These are phyloP conservation scores for Rhizopogon vulgaris DNA, from an alignment of 768 basidiomycete species.

Conservation along the genomic window DNA sequence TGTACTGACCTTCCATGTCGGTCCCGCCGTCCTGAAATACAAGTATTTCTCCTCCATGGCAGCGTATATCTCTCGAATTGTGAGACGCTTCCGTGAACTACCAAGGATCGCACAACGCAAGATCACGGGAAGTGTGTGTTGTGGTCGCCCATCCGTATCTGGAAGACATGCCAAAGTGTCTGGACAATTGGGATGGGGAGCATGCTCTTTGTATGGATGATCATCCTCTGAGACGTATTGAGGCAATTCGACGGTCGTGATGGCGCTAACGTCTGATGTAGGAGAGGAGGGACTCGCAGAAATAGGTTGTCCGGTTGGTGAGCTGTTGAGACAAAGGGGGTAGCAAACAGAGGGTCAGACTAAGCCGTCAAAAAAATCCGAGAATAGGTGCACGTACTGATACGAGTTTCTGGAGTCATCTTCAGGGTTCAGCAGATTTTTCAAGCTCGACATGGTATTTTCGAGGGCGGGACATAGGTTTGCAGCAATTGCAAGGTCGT, in stretches of 20 bases:
- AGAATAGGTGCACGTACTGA: constrained; percentile 31
- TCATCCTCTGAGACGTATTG: constrained; percentile 18
- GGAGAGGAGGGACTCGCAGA: constrained; percentile 31
- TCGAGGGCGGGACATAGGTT: constrained; percentile 16
- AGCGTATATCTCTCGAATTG: constrained; percentile 80
- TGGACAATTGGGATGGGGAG: constrained; percentile 70
- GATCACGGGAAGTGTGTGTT: constrained; percentile 81
- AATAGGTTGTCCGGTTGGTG: constrained; percentile 12
- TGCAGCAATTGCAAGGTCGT: constrained; percentile 9
- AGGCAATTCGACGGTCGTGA: constrained; percentile 18
- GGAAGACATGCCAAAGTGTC: constrained; percentile 73
- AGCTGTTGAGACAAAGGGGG: constrained; percentile 26
- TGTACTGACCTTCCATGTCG: constrained; percentile 72
- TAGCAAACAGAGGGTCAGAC: constrained; percentile 11
- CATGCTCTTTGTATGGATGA: constrained; percentile 37
- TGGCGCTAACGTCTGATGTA: constrained; percentile 27
- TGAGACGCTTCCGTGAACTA: constrained; percentile 66
- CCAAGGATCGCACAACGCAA: constrained; percentile 80
- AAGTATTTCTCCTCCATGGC: constrained; percentile 83
- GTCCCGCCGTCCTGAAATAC: constrained; percentile 74
- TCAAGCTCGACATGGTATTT: constrained; percentile 47
- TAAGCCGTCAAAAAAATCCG: constrained; percentile 2
- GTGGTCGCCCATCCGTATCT: constrained; percentile 72
- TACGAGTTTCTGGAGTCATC: constrained; percentile 30
- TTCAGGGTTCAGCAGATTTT: constrained; percentile 53